phyloP scores from a whole-genome alignment of 331 rosid genomes.

The Ulmus americana region DNA sequence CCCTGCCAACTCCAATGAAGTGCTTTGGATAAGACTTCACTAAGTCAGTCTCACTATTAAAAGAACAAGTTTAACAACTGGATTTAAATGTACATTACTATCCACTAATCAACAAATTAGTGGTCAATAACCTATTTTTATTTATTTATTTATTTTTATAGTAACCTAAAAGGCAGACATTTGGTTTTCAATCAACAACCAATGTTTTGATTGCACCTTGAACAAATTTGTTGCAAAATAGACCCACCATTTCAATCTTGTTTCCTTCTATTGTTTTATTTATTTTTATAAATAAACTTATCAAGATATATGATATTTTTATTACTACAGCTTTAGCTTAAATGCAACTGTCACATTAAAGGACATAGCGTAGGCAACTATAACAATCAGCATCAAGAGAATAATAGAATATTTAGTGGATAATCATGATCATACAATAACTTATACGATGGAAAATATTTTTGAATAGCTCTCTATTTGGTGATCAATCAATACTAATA shows the following conservation, averaged over 20 bases:
- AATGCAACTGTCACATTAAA: background rate
- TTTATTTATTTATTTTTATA: background rate
- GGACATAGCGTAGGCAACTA: slow-evolving; percentile 5
- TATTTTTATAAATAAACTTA: background rate
- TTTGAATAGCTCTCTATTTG: slow-evolving; percentile 30
- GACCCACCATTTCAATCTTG: slow-evolving; percentile 13
- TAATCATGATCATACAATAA: slow-evolving; percentile 24
- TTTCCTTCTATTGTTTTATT: background rate
- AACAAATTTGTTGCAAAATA: slow-evolving; percentile 7
- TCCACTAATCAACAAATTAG: slow-evolving; percentile 29
- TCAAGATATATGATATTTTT: background rate
- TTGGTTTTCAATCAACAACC: slow-evolving; percentile 18
- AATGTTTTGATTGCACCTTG: slow-evolving; percentile 4
- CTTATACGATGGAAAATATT: slow-evolving; percentile 12
- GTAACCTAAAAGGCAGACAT: slow-evolving; percentile 5
- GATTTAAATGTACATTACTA: slow-evolving; percentile 21
- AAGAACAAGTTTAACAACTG: slow-evolving; percentile 40
- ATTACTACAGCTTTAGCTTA: background rate
- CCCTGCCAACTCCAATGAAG: background rate
- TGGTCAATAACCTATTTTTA: slow-evolving; percentile 15
- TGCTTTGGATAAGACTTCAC: slow-evolving; percentile 3
- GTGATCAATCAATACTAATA: background rate
- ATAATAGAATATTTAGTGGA: slow-evolving; percentile 8
- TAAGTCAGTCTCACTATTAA: background rate
- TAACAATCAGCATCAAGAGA: slow-evolving; percentile 22